These are phyloP conservation scores for Cladophialophora carrionii DNA, from an alignment of 2,329 filamentous ascomycete species.

Conservation along the genomic window DNA sequence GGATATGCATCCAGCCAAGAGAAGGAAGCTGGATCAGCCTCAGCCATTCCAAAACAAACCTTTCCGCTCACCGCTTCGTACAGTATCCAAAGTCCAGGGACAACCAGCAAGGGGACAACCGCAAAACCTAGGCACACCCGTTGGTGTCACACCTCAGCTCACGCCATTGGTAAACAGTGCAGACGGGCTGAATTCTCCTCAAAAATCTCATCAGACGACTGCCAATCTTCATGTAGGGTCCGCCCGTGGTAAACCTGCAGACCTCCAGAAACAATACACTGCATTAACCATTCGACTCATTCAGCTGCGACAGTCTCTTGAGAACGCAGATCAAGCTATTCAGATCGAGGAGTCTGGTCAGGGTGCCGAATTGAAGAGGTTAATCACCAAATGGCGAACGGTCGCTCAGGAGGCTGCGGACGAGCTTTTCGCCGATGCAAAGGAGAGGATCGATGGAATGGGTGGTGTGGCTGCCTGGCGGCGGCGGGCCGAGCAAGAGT, in stretches of 20 bases:
- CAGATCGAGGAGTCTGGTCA: slow-evolving; percentile 52
- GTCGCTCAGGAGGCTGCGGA: slow-evolving; percentile 68
- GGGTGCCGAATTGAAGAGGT: slow-evolving; percentile 59
- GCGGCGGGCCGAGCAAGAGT: slow-evolving; percentile 51
- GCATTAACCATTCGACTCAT: slow-evolving; percentile 41
- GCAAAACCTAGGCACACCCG: slow-evolving; percentile 4
- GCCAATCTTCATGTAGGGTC: slow-evolving; percentile 24
- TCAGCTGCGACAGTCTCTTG: slow-evolving; percentile 49
- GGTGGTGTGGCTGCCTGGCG: slow-evolving; percentile 64
- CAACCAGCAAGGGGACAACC: not conserved
- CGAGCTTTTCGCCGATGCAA: slow-evolving; percentile 65
- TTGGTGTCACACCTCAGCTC: slow-evolving; percentile 13
- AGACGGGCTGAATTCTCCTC: not conserved
- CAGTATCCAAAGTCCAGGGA: slow-evolving; percentile 10
- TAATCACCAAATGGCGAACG: slow-evolving; percentile 64
- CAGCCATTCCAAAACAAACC: slow-evolving; percentile 66
- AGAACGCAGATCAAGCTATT: slow-evolving; percentile 57
- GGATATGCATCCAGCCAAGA: slow-evolving; percentile 56
- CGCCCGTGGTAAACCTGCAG: slow-evolving; percentile 39
- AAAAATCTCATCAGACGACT: slow-evolving; percentile 14
- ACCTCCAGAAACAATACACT: slow-evolving; percentile 46
- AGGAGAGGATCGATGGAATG: slow-evolving; percentile 64
- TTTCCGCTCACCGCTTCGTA: slow-evolving; percentile 64
- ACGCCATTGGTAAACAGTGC: slow-evolving; percentile 24
- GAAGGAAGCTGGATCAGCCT: slow-evolving; percentile 64